Evolutionary conservation across 768 basidiomycete species (phyloP).

Genomic region (Pleurotus ostreatus): DNA sequence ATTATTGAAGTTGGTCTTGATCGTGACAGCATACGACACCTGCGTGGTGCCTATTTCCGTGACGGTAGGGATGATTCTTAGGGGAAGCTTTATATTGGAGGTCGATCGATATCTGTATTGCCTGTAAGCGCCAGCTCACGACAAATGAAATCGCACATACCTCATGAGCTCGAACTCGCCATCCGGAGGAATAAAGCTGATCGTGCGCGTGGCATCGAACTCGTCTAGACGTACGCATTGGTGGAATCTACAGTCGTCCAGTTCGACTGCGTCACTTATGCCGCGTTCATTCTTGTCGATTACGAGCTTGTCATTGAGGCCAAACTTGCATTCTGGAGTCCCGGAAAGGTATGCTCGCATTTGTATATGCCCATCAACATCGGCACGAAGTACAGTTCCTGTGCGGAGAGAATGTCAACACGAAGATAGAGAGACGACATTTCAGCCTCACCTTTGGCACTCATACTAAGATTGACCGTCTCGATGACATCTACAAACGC

Average conservation of each 20-base stretch:
- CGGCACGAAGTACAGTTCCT: slow-evolving; percentile 91
- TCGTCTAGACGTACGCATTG: slow-evolving; percentile 95
- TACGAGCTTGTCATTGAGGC: slow-evolving; percentile 96
- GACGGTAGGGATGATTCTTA: slow-evolving; percentile 86
- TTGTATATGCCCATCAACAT: slow-evolving; percentile 96
- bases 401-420: slow-evolving; percentile 3
- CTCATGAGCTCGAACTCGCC: slow-evolving; percentile 99
- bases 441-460: slow-evolving; percentile 73
- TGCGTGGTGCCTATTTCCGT: slow-evolving; percentile 90
- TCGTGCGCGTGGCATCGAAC: slow-evolving; percentile 90
- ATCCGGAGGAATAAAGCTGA: slow-evolving; percentile 97
- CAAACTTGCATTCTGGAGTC: slow-evolving; percentile 98
- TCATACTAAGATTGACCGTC: slow-evolving; percentile 94
- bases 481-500: slow-evolving; percentile 99
- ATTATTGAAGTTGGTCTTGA: slow-evolving; percentile 85
- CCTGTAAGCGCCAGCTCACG: background rate
- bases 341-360: slow-evolving; percentile 98
- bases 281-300: slow-evolving; percentile 80
- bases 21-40: slow-evolving; percentile 85
- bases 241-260: slow-evolving; percentile 98
- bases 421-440: background rate
- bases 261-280: slow-evolving; percentile 79
- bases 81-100: slow-evolving; percentile 91
- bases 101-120: slow-evolving; percentile 85
- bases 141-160: slow-evolving; percentile 36